Percentiles rank a stretch among this genome's conserved stretches.
Evolutionary conservation across 2,329 filamentous ascomycete species (phyloP).

Genomic region (Mycosphaerella sp.): DNA sequence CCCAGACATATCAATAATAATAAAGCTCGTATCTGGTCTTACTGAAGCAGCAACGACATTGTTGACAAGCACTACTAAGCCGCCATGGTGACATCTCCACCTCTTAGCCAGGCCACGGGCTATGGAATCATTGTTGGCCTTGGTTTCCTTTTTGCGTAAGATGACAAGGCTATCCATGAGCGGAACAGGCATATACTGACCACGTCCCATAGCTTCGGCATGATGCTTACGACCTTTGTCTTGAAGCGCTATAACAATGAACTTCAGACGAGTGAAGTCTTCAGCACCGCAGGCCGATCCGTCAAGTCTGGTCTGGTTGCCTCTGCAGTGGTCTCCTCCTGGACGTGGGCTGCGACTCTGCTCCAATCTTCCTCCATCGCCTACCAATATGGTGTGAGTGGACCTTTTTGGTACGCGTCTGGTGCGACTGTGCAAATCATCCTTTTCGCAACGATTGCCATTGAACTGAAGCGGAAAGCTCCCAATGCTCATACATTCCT

Average conservation of each 20-base stretch:
- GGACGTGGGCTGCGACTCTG: conserved; percentile 70
- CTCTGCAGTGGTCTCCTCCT: conserved; percentile 83
- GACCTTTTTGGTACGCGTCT: conserved; percentile 61
- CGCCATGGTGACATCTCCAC: conserved; percentile 28
- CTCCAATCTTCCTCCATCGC: conserved; percentile 63
- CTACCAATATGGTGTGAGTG: conserved; percentile 60
- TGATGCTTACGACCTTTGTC: conserved; percentile 67
- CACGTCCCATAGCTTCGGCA: conserved; percentile 47
- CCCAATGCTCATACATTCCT: conserved; percentile 75
- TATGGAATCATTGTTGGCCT: conserved; percentile 73
- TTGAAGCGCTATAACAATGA: conserved; percentile 67
- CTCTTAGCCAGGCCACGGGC: conserved; percentile 56
- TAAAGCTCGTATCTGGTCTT: neutral
- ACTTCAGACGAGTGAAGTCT: conserved; percentile 86
- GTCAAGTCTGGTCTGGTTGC: conserved; percentile 86
- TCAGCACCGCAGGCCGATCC: conserved; percentile 78
- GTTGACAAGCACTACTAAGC: conserved; percentile 1
- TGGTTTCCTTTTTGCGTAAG: conserved; percentile 62
- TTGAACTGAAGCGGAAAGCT: conserved; percentile 78
- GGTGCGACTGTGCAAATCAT: conserved; percentile 77
- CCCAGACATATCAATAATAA: neutral
- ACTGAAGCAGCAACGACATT: neutral
- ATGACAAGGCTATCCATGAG: conserved; percentile 4
- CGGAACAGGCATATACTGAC: neutral
- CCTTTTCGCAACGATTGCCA: conserved; percentile 82